phyloP scores from a whole-genome alignment of 139 green algal genomes.

The Closterium sp. region DNA sequence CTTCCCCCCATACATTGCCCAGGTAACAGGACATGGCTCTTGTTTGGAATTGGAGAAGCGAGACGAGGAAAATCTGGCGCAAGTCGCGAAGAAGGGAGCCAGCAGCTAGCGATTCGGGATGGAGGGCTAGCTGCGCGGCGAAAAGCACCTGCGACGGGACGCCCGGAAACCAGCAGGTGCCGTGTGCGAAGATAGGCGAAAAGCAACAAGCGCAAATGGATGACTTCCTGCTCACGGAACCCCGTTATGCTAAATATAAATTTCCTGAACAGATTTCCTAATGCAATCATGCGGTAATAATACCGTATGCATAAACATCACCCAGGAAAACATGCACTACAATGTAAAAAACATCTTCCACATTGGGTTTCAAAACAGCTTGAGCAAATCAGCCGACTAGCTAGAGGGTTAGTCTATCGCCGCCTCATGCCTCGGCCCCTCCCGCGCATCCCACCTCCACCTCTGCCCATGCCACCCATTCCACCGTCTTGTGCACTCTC shows the following conservation, averaged over 20 bases:
- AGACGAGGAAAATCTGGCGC: background rate
- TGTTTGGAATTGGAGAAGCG: background rate
- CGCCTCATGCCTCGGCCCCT: constrained; percentile 54
- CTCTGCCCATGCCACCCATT: constrained; percentile 21
- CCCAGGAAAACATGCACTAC: too few species aligned
- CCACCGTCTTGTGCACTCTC: constrained; percentile 45
- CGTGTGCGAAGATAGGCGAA: background rate
- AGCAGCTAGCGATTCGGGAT: background rate
- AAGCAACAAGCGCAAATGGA: too few species aligned
- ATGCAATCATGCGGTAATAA: too few species aligned
- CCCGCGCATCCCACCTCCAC: constrained; percentile 31
- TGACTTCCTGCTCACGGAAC: too few species aligned
- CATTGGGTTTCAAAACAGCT: background rate
- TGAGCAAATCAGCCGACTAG: background rate
- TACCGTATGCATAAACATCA: too few species aligned
- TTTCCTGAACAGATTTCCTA: too few species aligned
- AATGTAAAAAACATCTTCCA: background rate
- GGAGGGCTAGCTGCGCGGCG: background rate
- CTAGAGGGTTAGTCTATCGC: background rate
- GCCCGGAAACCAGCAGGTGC: background rate
- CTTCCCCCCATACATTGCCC: too few species aligned
- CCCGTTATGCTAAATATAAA: too few species aligned
- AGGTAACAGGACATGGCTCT: background rate
- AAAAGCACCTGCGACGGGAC: background rate
- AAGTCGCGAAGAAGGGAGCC: background rate